Evolutionary conservation across 768 basidiomycete species (phyloP).

Genomic region (Suillus variegatus): DNA sequence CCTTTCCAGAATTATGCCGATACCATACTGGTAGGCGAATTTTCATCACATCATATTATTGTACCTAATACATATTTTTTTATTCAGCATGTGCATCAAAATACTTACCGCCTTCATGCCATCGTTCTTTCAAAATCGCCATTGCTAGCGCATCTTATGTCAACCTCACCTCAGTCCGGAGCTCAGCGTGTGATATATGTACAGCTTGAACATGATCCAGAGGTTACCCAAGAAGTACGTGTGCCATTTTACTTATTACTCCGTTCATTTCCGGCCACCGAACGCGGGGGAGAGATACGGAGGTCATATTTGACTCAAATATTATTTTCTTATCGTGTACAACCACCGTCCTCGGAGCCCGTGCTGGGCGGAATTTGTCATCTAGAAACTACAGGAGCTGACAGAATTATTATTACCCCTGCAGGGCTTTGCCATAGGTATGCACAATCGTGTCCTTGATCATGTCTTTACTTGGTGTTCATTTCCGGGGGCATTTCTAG

Average conservation of each 20-base stretch:
- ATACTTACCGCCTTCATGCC: constrained; percentile 75
- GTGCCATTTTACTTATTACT: constrained; percentile 19
- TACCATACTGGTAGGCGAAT: constrained; percentile 65
- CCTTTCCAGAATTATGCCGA: constrained; percentile 74
- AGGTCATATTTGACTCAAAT: constrained; percentile 20
- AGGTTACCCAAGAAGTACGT: constrained; percentile 83
- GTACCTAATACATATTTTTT: constrained; percentile 14
- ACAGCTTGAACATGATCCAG: constrained; percentile 74
- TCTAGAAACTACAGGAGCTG: constrained; percentile 9
- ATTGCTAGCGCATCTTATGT: constrained; percentile 86
- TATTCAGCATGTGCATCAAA: constrained; percentile 70
- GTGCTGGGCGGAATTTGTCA: constrained; percentile 20
- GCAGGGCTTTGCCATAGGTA: constrained; percentile 79
- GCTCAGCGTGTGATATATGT: constrained; percentile 74
- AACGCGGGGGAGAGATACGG: constrained; percentile 21
- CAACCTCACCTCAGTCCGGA: constrained; percentile 67
- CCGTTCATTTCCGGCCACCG: constrained; percentile 34
- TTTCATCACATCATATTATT: constrained; percentile 10
- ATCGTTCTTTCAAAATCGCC: constrained; percentile 89
- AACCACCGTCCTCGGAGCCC: constrained; percentile 22
- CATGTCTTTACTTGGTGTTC: constrained; percentile 17
- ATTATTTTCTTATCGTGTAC: constrained; percentile 17
- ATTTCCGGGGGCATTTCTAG: constrained; percentile 37
- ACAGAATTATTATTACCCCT: constrained; percentile 21
- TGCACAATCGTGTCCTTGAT: constrained; percentile 11